phyloP scores from a whole-genome alignment of 306 rosid species.

The Crotalaria pallida region DNA sequence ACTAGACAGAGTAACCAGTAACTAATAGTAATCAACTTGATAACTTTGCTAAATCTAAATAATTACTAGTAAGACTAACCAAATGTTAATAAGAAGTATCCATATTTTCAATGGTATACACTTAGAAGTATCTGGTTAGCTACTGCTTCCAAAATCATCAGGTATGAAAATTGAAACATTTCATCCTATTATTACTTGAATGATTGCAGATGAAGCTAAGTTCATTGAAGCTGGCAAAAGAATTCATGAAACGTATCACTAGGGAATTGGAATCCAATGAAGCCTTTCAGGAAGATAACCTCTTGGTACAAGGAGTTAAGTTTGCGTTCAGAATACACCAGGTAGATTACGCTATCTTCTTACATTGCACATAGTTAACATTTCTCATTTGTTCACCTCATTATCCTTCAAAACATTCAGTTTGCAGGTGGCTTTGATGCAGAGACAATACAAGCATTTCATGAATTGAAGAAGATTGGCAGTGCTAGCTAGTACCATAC shows the following conservation, averaged over 20 bases:
- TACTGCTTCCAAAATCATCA: not conserved
- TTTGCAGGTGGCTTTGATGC: constrained; percentile 93
- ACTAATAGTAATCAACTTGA: too few relatives aligned
- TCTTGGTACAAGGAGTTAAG: constrained; percentile 64
- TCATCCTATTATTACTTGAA: not conserved
- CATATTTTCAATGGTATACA: not conserved
- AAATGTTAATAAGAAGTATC: not conserved
- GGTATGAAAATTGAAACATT: not conserved
- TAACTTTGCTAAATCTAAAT: too few relatives aligned
- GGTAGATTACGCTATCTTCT: constrained; percentile 37
- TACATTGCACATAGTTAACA: not conserved
- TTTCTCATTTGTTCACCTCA: not conserved
- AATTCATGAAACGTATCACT: constrained; percentile 52
- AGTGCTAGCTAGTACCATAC: constrained; percentile 15
- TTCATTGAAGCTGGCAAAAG: constrained; percentile 63
- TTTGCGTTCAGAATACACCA: constrained; percentile 85
- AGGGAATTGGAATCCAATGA: constrained; percentile 45
- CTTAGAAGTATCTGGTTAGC: not conserved
- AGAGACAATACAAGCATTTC: constrained; percentile 48
- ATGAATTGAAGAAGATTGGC: constrained; percentile 60
- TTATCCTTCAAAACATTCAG: constrained; percentile 37
- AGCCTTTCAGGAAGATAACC: constrained; percentile 42
- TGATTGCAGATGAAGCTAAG: constrained; percentile 65
- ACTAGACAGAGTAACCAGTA: too few relatives aligned
- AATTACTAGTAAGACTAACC: too few relatives aligned